Evolutionary conservation across 495 filamentous ascomycete species (phyloP), one percentile per base, ranked within the genome.

Genomic region (Annulohypoxylon bovei): DNA sequence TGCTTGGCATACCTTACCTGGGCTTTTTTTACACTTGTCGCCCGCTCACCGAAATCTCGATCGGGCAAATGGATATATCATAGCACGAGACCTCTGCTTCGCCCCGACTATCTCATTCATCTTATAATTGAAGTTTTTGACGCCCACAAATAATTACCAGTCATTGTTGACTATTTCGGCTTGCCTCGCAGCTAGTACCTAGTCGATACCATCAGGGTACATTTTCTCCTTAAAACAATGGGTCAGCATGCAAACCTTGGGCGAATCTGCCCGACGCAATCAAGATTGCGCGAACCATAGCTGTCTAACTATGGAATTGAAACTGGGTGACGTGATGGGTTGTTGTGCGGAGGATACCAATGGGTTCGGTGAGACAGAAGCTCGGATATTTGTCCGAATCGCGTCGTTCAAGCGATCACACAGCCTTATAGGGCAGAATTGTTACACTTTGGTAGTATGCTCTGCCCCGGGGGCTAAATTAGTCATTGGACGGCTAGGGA

Each of bases 371-470:
- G 49, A 53, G 16, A 33, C 49, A 11, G 30, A 30, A 2, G 5
- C 8, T 62, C 23, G 44, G 44, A 27, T 39, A 28, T 47, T 2
- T 30, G n/a, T 30, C 40, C 57, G 25, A 44, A 44, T 61, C 8
- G 1, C 18, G 4, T 20, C 14, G 14, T 22, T 6, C 11, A 37
- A 32, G n/a, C 7, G 8, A 39, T 8, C 7, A 33, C 59, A 50
- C 32, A 62, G 59, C 59, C 47, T 33, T 39, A 37, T 27, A 61
- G 59, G 59, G 44, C 59, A 62, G 22, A 50, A 1, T 50, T 50
- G 23, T 50, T 25, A 49, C 28, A 40, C n/a, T 1, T n/a, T 16
- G 3, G 14, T 0, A 20, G 14, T 0, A 20, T 39, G 30, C n/a
- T 35, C 1, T 33, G 56, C 37, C 42, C 40, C 49, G 16, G 59